Evolutionary conservation across 2,329 filamentous ascomycete genomes (phyloP).

Genomic region (Paradendryphiella salina): DNA sequence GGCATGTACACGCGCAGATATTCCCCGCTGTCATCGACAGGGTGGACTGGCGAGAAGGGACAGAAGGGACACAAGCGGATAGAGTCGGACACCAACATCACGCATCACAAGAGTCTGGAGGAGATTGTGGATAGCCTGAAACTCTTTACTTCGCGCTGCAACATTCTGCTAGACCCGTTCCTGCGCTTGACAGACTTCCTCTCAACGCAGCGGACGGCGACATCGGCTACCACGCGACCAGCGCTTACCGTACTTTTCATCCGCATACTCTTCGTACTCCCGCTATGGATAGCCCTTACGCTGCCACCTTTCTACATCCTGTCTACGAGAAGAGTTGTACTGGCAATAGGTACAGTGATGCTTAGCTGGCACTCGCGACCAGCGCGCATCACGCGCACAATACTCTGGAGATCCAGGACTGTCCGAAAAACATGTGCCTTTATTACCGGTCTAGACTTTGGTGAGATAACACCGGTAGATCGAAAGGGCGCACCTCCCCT

Average conservation of each 20-base stretch:
- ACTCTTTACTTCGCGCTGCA: slow-evolving; percentile 87
- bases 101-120: slow-evolving; percentile 91
- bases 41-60: slow-evolving; percentile 67
- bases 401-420: slow-evolving; percentile 84
- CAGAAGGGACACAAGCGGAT: slow-evolving; percentile 58
- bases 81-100: slow-evolving; percentile 64
- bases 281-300: slow-evolving; percentile 82
- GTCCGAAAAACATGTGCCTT: slow-evolving; percentile 70
- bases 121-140: slow-evolving; percentile 95
- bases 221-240: slow-evolving; percentile 85
- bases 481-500: slow-evolving; percentile 43
- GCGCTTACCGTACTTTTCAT: slow-evolving; percentile 88
- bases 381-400: slow-evolving; percentile 78
- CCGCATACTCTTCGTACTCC: slow-evolving; percentile 83
- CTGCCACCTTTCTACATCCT: slow-evolving; percentile 82
- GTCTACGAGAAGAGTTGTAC: slow-evolving; percentile 79
- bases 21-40: slow-evolving; percentile 85
- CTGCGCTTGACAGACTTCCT: slow-evolving; percentile 90
- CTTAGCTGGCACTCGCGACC: slow-evolving; percentile 92
- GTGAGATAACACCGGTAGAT: slow-evolving; percentile 45
- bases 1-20: slow-evolving; percentile 93
- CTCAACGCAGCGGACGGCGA: slow-evolving; percentile 85
- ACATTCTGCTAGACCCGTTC: slow-evolving; percentile 86
- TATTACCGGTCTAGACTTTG: slow-evolving; percentile 79
- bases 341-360: slow-evolving; percentile 83